Conservation (phyloP, 2,329 filamentous ascomycete species). For the Nothopassalora personata region DNA sequence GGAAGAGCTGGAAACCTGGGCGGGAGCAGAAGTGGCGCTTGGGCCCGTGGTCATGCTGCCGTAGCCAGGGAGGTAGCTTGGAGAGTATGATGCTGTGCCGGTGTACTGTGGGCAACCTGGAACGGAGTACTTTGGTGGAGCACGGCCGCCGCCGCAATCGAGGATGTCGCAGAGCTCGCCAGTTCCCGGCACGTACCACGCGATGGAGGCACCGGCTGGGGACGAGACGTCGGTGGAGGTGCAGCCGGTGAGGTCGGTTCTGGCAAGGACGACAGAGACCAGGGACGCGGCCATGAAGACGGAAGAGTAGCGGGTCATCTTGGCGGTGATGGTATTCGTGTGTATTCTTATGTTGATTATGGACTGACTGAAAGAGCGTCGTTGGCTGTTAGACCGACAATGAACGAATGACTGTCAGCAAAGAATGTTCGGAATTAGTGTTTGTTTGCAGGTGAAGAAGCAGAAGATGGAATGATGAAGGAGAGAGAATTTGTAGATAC, state of each 20-base stretch:
- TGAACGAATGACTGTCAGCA: constrained; percentile 4
- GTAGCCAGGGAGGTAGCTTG: constrained; percentile 43
- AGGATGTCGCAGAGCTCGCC: constrained; percentile 60
- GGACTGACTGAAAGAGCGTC: not conserved
- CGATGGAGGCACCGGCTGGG: constrained; percentile 42
- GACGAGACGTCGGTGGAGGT: constrained; percentile 37
- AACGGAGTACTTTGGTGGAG: constrained; percentile 56
- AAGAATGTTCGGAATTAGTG: not conserved
- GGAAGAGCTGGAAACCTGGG: not conserved
- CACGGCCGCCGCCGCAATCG: constrained; percentile 64
- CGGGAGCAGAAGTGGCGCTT: constrained; percentile 1
- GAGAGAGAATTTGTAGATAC: not conserved
- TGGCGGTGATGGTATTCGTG: not conserved
- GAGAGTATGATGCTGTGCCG: constrained; percentile 52
- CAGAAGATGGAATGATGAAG: not conserved
- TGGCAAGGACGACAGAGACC: constrained; percentile 29
- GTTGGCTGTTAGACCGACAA: not conserved
- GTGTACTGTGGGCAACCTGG: constrained; percentile 56
- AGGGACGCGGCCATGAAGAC: constrained; percentile 28
- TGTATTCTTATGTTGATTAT: not conserved
- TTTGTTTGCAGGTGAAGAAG: not conserved
- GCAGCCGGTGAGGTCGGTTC: constrained; percentile 40
- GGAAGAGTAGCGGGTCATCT: constrained; percentile 15
- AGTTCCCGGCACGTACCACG: constrained; percentile 59
- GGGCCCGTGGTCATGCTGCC: constrained; percentile 12